Percentiles rank a stretch among this genome's conserved stretches.
phyloP scores from a whole-genome alignment of 257 asterid species.

The Nicotiana tomentosiformis region DNA sequence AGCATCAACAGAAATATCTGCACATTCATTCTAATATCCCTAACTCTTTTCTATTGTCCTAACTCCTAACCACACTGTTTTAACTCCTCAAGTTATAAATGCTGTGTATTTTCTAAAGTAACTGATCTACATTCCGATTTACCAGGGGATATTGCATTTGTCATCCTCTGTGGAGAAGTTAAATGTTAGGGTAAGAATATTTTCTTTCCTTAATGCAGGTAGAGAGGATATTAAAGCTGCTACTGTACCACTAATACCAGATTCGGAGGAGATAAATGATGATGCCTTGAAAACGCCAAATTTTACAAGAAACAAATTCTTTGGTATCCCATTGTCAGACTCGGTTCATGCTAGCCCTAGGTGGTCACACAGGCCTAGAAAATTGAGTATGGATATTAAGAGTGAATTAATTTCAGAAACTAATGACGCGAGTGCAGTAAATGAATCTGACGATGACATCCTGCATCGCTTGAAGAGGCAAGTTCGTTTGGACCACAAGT shows the following conservation, averaged over 20 bases:
- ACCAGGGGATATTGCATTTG: too few species aligned
- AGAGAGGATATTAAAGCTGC: conserved; percentile 37
- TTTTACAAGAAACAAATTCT: conserved; percentile 45
- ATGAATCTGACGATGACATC: conserved; percentile 35
- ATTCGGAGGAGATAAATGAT: conserved; percentile 37
- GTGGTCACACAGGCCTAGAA: conserved; percentile 33
- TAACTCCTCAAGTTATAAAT: too few species aligned
- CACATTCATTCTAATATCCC: too few species aligned
- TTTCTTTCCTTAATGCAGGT: conserved; percentile 20
- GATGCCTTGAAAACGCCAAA: conserved; percentile 42
- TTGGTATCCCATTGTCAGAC: conserved; percentile 56
- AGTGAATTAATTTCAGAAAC: conserved; percentile 28
- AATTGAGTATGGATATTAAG: conserved; percentile 22
- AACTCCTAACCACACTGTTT: too few species aligned
- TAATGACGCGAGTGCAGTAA: conserved; percentile 22
- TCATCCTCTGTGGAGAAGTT: too few species aligned
- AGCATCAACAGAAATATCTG: too few species aligned
- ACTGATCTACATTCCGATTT: too few species aligned
- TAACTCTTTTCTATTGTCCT: too few species aligned
- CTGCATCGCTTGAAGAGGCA: conserved; percentile 38
- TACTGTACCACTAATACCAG: conserved; percentile 29
- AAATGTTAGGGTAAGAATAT: too few species aligned
- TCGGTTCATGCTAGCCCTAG: conserved; percentile 77
- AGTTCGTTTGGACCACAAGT: conserved; percentile 54
- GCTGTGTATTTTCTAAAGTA: too few species aligned